Evolutionary conservation across 768 basidiomycete genomes (phyloP), one percentile per base, ranked within the genome.

Genomic region (Collybiopsis confluens): DNA sequence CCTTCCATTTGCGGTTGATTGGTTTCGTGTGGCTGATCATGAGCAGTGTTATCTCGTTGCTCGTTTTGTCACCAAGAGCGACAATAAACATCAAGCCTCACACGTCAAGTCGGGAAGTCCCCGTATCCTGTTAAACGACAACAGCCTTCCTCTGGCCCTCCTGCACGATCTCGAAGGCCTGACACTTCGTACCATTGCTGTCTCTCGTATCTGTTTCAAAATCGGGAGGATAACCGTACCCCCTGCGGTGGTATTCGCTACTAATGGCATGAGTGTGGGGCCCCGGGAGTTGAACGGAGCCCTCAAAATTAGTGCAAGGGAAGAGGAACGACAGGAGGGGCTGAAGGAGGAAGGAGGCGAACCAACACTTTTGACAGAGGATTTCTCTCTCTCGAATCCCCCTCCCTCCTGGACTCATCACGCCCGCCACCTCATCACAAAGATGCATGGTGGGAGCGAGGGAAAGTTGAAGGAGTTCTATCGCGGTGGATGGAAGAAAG

Each of bases 151-250:
- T 13, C 30, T 33, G 13, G 30, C 30, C 33, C 18, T 40, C 13
- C 62, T 60, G 23, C 65, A 68, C 11, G 79, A 82, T 58, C 68
- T 72, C 0, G 85, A 87, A 57, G 85, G 82, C 40, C 75, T 78
- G 1, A 69, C 70, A 24, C 65, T 88, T 3, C 80, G 90, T 64
- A 86, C 86, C 56, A 63, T 90, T 55, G 72, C 78, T 45, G 68
- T 91, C 52, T 82, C 83, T 23, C 81, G 80, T 45, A 54, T 80
- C 24, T 88, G 85, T 62, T 88, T 82, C 76, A 91, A 90, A 65
- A 61, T 76, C 26, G 83, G 82, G 0, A 78, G 88, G 1, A 84
- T 90, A 57, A 90, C 86, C 16, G 75, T 89, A 50, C 88, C 88
- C 2, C 89, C 89, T 8, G 73, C 74, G 2, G 54, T 91, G 54